Conservation (phyloP, 768 basidiomycete species). For the Termitomyces sp. region DNA sequence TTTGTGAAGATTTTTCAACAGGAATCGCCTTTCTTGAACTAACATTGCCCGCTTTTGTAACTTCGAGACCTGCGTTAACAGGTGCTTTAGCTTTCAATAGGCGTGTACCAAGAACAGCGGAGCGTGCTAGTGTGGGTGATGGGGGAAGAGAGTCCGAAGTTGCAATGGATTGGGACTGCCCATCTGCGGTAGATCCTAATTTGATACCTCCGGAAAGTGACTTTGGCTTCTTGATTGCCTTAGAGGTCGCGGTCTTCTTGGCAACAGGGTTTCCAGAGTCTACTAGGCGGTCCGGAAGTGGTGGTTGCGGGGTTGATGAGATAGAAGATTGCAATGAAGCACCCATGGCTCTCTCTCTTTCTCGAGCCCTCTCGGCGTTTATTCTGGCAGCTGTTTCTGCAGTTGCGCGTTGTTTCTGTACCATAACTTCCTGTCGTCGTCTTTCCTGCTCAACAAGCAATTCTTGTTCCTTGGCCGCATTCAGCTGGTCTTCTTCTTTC, state of each 20-base stretch:
- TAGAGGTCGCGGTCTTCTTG: conserved; percentile 4
- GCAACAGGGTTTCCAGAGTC: not conserved
- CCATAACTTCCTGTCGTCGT: conserved; percentile 24
- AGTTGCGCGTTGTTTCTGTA: conserved; percentile 25
- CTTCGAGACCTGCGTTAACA: not conserved
- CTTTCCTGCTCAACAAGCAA: conserved; percentile 27
- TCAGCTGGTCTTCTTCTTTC: conserved; percentile 10
- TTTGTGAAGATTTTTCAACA: not conserved
- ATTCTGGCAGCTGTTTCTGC: conserved; percentile 24
- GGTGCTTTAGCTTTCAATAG: not conserved
- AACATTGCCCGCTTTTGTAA: not conserved
- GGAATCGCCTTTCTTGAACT: not conserved
- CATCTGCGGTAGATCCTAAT: conserved; percentile 7
- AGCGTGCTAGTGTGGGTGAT: not conserved
- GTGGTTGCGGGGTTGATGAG: conserved; percentile 9
- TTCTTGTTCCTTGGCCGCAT: conserved; percentile 20
- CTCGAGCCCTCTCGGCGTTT: conserved; percentile 21
- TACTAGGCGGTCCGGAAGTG: not conserved
- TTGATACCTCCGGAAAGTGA: conserved; percentile 13
- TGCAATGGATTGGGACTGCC: not conserved
- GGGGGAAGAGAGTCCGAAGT: not conserved
- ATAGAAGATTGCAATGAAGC: conserved; percentile 1
- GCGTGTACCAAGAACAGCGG: conserved; percentile 1
- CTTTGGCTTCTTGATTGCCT: conserved; percentile 12
- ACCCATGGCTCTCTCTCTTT: conserved; percentile 11